phyloP scores from a whole-genome alignment of 208 protist genomes.

The Trypanosoma mega region DNA sequence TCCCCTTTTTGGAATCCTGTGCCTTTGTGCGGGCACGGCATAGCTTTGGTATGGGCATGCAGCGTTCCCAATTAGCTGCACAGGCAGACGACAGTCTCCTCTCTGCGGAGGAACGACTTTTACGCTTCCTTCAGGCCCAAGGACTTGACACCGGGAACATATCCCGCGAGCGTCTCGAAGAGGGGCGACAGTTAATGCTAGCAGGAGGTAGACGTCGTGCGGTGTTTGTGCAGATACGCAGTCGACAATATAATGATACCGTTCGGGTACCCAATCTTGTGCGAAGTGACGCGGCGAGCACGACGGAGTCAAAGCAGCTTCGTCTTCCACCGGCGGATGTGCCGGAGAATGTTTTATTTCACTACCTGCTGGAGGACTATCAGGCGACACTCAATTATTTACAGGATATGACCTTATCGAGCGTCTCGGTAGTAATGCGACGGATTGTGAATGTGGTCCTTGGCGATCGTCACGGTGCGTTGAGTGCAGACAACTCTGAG shows the following conservation, averaged over 20 bases:
- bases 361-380: constrained; percentile 54
- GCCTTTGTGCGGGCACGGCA: constrained; percentile 77
- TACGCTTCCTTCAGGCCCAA: constrained; percentile 82
- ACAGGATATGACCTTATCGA: constrained; percentile 11
- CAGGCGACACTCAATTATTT: constrained; percentile 32
- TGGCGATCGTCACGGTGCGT: constrained; percentile 28
- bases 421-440: constrained; percentile 31
- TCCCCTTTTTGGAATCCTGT: constrained; percentile 41
- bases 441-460: constrained; percentile 39
- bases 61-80: constrained; percentile 67
- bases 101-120: constrained; percentile 62
- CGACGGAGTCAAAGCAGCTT: constrained; percentile 53
- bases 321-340: constrained; percentile 77
- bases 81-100: constrained; percentile 60
- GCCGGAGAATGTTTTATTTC: constrained; percentile 69
- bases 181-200: constrained; percentile 68
- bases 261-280: constrained; percentile 72
- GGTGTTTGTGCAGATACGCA: constrained; percentile 82
- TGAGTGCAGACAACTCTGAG: too few relatives aligned
- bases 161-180: constrained; percentile 48
- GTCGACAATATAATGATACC: constrained; percentile 56
- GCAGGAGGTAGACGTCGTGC: constrained; percentile 57
- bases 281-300: constrained; percentile 51
- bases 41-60: constrained; percentile 85
- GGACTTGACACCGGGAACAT: constrained; percentile 66